Percentiles rank a stretch among this genome's conserved stretches.
Evolutionary conservation across 1,284 basidiomycete genomes (phyloP).

Genomic region (Trichosporon sp.): DNA sequence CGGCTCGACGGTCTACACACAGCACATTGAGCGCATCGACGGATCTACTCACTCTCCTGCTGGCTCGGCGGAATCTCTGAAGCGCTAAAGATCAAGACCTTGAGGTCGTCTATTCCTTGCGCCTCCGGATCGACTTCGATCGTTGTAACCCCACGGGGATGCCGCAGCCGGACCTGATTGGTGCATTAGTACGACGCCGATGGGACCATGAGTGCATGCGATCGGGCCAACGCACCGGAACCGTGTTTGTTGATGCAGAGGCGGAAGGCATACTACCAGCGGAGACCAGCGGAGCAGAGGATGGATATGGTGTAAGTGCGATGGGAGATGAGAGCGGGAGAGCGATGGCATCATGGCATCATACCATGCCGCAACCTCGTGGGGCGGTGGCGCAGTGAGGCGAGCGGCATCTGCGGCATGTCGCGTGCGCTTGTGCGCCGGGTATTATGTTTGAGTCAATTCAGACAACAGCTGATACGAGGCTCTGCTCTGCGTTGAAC

Average conservation of each 20-base stretch:
- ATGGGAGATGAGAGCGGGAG: not conserved
- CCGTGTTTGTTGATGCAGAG: not conserved
- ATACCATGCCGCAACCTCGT: not conserved
- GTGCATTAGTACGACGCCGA: not conserved
- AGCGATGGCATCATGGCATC: not conserved
- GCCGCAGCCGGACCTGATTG: constrained; percentile 61
- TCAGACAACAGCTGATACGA: not conserved
- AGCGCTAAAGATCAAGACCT: constrained; percentile 60
- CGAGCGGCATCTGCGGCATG: not conserved
- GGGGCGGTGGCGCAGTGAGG: not conserved
- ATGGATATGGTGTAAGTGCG: not conserved
- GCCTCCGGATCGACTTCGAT: constrained; percentile 56
- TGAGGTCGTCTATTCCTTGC: constrained; percentile 64
- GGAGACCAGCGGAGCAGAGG: too few species aligned
- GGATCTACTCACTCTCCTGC: constrained; percentile 60
- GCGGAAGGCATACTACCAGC: not conserved
- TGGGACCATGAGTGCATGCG: constrained; percentile 5
- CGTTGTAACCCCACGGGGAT: constrained; percentile 73
- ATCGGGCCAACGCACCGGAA: not conserved
- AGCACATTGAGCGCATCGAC: not conserved
- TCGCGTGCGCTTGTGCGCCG: too few species aligned
- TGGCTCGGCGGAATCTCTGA: constrained; percentile 67
- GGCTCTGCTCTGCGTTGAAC: not conserved
- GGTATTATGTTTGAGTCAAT: not conserved
- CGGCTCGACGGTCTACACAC: not conserved